phyloP scores from a whole-genome alignment of 306 rosid genomes.

The Ziziphus jujuba region DNA sequence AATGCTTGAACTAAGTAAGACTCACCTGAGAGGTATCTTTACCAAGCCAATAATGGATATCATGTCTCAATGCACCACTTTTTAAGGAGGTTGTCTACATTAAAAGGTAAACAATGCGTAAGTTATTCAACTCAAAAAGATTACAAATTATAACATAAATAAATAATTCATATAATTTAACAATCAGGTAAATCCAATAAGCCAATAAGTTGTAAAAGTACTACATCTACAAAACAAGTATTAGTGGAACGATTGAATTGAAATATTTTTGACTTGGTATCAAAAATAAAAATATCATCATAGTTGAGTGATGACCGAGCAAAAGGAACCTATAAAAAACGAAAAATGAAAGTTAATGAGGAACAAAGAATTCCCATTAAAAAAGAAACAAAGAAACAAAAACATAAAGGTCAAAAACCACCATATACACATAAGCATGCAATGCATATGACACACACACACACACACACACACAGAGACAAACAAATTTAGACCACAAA shows the following conservation, averaged over 20 bases:
- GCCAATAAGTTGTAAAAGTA: too few species aligned
- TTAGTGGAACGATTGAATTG: conserved; percentile 95
- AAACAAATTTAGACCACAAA: conserved; percentile 10
- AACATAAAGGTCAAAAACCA: neutral
- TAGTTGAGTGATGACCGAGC: conserved; percentile 88
- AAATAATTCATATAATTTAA: neutral
- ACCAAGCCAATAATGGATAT: conserved; percentile 98
- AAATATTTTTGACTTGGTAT: conserved; percentile 85
- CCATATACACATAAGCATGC: neutral
- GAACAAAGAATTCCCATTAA: conserved; percentile 1
- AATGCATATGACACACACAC: neutral
- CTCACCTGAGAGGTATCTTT: conserved; percentile 84
- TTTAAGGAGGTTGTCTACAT: conserved; percentile 77
- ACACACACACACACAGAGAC: too few species aligned
- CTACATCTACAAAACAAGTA: too few species aligned
- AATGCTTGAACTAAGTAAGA: conserved; percentile 12
- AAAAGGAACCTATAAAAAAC: conserved; percentile 68
- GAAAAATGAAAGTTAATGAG: conserved; percentile 29
- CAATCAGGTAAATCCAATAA: too few species aligned
- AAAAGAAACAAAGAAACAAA: neutral
- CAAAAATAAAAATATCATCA: conserved; percentile 90
- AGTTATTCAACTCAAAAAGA: neutral
- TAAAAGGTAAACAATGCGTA: conserved; percentile 12
- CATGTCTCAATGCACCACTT: conserved; percentile 84
- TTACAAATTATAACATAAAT: neutral